These are phyloP conservation scores for Penicillium lagena DNA, from an alignment of 495 filamentous ascomycete species.

Conservation along the genomic window DNA sequence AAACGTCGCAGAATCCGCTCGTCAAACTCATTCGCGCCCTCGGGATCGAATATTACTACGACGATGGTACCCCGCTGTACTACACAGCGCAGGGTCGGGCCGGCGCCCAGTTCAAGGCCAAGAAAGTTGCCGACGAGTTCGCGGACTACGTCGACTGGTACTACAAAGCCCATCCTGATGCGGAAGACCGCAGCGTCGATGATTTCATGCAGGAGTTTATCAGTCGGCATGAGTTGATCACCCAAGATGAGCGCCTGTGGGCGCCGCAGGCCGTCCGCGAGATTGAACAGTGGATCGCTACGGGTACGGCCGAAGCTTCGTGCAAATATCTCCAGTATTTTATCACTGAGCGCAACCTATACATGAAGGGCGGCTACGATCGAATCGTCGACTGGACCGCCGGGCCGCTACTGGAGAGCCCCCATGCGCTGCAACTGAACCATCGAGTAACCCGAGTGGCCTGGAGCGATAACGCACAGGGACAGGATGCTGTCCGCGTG, in stretches of 20 bases:
- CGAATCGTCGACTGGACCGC: conserved; percentile 19
- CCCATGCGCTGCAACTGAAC: conserved; percentile 12
- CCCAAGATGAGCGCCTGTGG: conserved; percentile 18
- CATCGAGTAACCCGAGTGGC: conserved; percentile 12
- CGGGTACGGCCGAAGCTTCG: conserved; percentile 13
- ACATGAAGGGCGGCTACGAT: conserved; percentile 21
- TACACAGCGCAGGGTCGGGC: conserved; percentile 16
- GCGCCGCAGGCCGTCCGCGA: conserved; percentile 18
- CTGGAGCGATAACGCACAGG: conserved; percentile 9
- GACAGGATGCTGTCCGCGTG: conserved; percentile 3
- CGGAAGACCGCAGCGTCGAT: conserved; percentile 12
- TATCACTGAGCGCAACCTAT: conserved; percentile 19
- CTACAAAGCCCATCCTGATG: conserved; percentile 17
- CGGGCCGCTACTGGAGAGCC: conserved; percentile 4
- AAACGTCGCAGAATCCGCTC: conserved; percentile 19
- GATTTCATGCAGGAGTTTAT: conserved; percentile 18
- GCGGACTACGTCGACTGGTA: conserved; percentile 20
- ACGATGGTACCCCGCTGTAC: conserved; percentile 14
- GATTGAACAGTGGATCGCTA: conserved; percentile 17
- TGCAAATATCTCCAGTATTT: conserved; percentile 19
- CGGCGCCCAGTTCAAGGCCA: conserved; percentile 19
- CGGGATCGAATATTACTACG: conserved; percentile 17
- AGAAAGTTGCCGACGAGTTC: conserved; percentile 21
- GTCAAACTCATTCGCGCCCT: conserved; percentile 17
- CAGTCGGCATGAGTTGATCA: conserved; percentile 15